Evolutionary conservation across 2,329 filamentous ascomycete genomes (phyloP), one percentile per base, ranked within the genome.

Genomic region (Claviceps sorghi): DNA sequence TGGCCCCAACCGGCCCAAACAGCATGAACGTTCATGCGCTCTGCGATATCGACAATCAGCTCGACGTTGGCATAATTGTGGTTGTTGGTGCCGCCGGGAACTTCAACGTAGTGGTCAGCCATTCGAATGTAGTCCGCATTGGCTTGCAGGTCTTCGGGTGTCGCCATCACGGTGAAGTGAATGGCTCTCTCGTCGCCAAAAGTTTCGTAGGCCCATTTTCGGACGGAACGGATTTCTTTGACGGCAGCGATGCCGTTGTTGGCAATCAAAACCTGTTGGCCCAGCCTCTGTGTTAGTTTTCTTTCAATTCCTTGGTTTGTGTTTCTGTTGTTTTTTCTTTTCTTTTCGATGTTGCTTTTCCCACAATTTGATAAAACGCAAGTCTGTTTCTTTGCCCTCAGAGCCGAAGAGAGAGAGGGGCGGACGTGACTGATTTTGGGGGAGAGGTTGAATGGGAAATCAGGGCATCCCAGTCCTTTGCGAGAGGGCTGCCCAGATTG

Each of bases 1-100:
- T 98, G 93, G 64, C 93, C 93, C 90, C 93, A 98, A 77, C 93
- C 93, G 62, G 93, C 93, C 93, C 93, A 98, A 17, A 98, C 93
- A 54, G 93, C 93, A 65, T 98, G 93, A 55, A 98, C 93, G 62
- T 91, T 82, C 89, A 96, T 97, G 57, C 93, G 88, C 78, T 98
- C 93, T 29, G 93, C 93, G 67, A 98, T 83, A 74, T 98, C 93
- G 59, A 98, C 93, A 70, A 98, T 98, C 67, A 98, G 78, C 75
- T 98, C 93, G 55, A 98, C 93, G 68, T 98, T 98, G 73, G 93
- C 93, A 72, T 98, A 98, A 73, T 98, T 98, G 83, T 98, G 95
- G 79, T 98, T 98, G 76, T 98, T 98, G 57, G 93, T 98, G 66
- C 93, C 93, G 65, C 93, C 93, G 36, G 93, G 93, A 56, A 98